These are phyloP conservation scores for Draba incana DNA, from an alignment of 345 rosid genomes.

Conservation along the genomic window DNA sequence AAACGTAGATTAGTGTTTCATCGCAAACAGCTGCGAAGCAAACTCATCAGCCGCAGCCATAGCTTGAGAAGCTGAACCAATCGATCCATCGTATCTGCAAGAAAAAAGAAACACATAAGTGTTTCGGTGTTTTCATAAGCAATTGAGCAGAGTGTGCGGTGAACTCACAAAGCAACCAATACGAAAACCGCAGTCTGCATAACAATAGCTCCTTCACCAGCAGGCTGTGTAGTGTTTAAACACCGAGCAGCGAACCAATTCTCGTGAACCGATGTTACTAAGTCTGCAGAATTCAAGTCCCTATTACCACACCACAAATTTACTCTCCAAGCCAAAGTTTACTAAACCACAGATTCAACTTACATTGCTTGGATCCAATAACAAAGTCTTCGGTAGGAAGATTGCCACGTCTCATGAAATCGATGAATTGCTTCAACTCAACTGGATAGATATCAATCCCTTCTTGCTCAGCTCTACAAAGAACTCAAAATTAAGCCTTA, in stretches of 20 bases:
- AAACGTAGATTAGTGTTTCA: not conserved
- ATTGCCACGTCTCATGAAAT: constrained; percentile 66
- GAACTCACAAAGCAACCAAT: constrained; percentile 74
- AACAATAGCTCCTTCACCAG: constrained; percentile 87
- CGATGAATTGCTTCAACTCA: constrained; percentile 59
- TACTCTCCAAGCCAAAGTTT: constrained; percentile 3
- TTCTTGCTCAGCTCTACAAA: constrained; percentile 69
- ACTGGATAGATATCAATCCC: constrained; percentile 67
- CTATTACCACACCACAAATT: constrained; percentile 10
- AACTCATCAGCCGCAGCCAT: constrained; percentile 74
- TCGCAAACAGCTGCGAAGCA: constrained; percentile 44
- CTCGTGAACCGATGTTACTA: constrained; percentile 78
- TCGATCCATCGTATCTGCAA: constrained; percentile 76
- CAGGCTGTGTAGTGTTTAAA: constrained; percentile 57
- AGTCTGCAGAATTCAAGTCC: constrained; percentile 47
- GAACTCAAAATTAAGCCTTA: constrained; percentile 29
- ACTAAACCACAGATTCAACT: not conserved
- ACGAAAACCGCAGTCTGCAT: constrained; percentile 67
- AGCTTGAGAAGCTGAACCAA: constrained; percentile 73
- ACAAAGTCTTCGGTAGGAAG: constrained; percentile 67
- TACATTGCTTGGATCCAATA: constrained; percentile 80
- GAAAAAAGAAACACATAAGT: not conserved
- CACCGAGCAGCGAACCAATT: constrained; percentile 85
- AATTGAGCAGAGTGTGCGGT: not conserved
- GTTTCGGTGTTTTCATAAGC: not conserved